Evolutionary conservation across 768 basidiomycete genomes (phyloP), one percentile per base, ranked within the genome.

Genomic region (Crepidotus variabilis): DNA sequence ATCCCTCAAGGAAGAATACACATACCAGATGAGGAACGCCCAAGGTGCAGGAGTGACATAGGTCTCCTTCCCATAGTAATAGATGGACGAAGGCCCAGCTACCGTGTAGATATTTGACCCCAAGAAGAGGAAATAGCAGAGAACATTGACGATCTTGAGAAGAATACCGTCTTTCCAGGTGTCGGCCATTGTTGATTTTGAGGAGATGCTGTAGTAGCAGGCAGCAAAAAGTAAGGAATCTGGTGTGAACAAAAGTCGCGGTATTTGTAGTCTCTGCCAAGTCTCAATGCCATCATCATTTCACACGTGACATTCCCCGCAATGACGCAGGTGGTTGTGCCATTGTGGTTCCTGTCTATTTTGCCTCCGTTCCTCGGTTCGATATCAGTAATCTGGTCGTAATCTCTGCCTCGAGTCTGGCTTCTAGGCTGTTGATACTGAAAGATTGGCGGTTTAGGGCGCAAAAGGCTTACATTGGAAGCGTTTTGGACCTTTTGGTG

Each of bases 41-140:
- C 90, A 97, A 23, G 87, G 85, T 22, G 92, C 91, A n/a, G 96
- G 96, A 1, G 94, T 97, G 56, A 98, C 76, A 71, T 94, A 98
- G 0, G 95, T 97, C 63, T 90, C 86, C 69, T 92, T 92, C 47
- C 84, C 85, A 60, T 76, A 71, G 67, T 78, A 84, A 73, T 92
- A 92, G 51, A 85, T 78, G 60, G 82, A 85, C 43, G 81, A 79
- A 0, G 91, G 91, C 1, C 84, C 81, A 6, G 92, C 86, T 58
- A 94, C 81, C 52, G 87, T 88, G 78, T 92, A 95, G 55, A 94
- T 79, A 72, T 96, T 96, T 36, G 88, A 89, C 32, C 91, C 94
- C n/a, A 96, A 77, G 73, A 95, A 93, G 57, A 89, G 68, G 66
- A 92, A 80, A 69, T 92, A 96, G 48, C 89, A 86, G 54, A 93